Percentiles rank a stretch among this genome's conserved stretches.
These are phyloP conservation scores for Fimicolochytrium jonesii DNA, from an alignment of 192 early-diverging fungal species.

Conservation along the genomic window DNA sequence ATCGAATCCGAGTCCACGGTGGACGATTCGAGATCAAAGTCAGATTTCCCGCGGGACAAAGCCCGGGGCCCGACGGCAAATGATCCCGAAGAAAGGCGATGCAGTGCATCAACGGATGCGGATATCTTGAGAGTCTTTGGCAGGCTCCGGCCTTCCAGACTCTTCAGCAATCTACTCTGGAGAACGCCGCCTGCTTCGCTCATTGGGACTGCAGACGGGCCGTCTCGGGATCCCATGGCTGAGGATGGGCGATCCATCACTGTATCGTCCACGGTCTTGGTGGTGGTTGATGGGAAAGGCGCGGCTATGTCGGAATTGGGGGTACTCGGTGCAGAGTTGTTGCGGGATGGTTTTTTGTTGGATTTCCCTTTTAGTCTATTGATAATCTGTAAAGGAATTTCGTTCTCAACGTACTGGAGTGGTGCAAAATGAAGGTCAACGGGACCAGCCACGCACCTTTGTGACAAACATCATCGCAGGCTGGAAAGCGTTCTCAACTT, in stretches of 20 bases:
- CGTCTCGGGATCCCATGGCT: no score
- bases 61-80: not conserved
- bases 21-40: not conserved
- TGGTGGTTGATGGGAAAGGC: no score
- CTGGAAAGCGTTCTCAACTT: conserved; percentile 46
- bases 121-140: conserved; percentile 1
- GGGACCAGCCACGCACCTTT: conserved; percentile 21
- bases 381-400: conserved; percentile 16
- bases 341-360: conserved; percentile 1
- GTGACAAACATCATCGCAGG: conserved; percentile 36
- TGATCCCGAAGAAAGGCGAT: not conserved
- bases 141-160: not conserved
- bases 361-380: conserved; percentile 21
- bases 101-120: conserved; percentile 13
- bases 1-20: not conserved
- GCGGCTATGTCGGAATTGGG: no score
- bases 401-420: not conserved
- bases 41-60: conserved; percentile 2
- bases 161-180: not conserved
- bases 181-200: not conserved
- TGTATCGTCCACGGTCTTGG: no score
- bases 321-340: conserved; percentile 13
- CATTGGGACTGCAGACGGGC: no score
- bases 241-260: no score
- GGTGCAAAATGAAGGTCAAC: no score